Evolutionary conservation across 2,329 filamentous ascomycete species (phyloP).

Genomic region (Trichoderma asperellum): DNA sequence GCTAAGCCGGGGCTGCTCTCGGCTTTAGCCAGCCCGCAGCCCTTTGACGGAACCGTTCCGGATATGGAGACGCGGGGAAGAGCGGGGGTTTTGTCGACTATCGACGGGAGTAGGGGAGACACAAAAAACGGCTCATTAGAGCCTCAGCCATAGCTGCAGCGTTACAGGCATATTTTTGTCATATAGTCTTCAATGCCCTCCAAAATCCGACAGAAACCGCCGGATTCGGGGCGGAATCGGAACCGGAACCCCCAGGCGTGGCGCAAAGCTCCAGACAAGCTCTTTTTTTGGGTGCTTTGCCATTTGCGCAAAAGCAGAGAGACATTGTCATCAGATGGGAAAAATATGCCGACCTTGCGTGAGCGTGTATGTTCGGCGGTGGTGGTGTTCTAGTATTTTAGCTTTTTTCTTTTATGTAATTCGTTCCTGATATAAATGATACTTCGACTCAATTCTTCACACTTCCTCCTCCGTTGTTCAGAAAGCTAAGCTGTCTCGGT

Average conservation of each 20-base stretch:
- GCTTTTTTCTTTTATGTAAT: neutral
- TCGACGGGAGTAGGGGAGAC: neutral
- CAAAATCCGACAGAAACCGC: conserved; percentile 22
- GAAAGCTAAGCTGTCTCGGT: neutral
- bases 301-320: neutral
- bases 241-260: neutral
- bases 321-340: conserved; percentile 16
- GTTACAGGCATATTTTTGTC: neutral
- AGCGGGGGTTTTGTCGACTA: neutral
- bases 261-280: neutral
- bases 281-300: neutral
- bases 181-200: neutral
- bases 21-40: conserved; percentile 1
- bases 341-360: neutral
- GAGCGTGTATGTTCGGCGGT: neutral
- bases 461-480: neutral
- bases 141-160: too few species aligned
- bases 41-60: conserved; percentile 17
- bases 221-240: conserved; percentile 25
- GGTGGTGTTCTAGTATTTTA: neutral
- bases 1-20: conserved; percentile 12
- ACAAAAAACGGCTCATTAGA: neutral
- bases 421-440: conserved; percentile 1
- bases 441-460: neutral
- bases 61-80: neutral